Evolutionary conservation across 345 rosid genomes (phyloP).

Genomic region (Combretum micranthum): DNA sequence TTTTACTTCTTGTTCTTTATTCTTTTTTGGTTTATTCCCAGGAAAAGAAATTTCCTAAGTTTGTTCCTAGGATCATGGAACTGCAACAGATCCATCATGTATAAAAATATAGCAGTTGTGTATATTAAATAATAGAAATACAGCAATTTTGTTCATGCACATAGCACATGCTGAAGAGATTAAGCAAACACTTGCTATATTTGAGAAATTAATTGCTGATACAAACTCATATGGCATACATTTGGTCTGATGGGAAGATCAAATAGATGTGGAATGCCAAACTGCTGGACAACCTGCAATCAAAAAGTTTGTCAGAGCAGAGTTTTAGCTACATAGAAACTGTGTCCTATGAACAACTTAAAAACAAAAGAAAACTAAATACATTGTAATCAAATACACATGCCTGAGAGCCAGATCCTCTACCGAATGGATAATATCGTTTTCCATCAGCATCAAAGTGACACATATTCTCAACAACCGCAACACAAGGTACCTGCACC

Average conservation of each 20-base stretch:
- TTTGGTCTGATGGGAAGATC: constrained; percentile 94
- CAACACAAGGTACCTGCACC: constrained; percentile 87
- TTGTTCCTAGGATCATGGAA: too few relatives aligned
- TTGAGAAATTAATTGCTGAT: too few relatives aligned
- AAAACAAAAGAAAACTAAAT: constrained; percentile 6
- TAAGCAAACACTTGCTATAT: too few relatives aligned
- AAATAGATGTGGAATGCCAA: constrained; percentile 95
- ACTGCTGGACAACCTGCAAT: constrained; percentile 86
- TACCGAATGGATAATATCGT: constrained; percentile 91
- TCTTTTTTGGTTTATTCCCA: too few relatives aligned
- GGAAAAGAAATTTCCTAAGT: too few relatives aligned
- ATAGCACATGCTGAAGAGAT: too few relatives aligned
- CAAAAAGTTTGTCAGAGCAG: constrained; percentile 3
- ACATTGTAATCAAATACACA: constrained; percentile 9
- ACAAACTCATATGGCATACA: constrained; percentile 27
- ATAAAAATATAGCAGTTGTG: too few relatives aligned
- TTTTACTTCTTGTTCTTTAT: too few relatives aligned
- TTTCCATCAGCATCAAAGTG: constrained; percentile 96
- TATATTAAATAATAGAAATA: too few relatives aligned
- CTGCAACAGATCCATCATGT: too few relatives aligned
- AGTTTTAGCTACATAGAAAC: background rate
- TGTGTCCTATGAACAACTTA: background rate
- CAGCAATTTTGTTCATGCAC: too few relatives aligned
- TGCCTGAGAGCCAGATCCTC: constrained; percentile 98
- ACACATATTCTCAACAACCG: constrained; percentile 97